Evolutionary conservation across 2,329 filamentous ascomycete species (phyloP).

Genomic region (Trichoderma sp.): DNA sequence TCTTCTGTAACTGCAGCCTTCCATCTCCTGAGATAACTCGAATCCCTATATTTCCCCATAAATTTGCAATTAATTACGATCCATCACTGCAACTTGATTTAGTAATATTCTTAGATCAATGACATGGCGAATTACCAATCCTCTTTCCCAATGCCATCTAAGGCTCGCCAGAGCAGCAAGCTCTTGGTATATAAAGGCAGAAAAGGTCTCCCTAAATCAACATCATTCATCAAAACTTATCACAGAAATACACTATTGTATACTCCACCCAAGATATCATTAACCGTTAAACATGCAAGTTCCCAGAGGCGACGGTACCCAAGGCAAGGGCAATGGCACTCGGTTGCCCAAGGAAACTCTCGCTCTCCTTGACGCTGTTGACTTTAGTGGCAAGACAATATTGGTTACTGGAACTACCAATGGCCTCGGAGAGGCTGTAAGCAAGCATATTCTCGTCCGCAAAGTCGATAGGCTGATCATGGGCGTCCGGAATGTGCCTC

Average conservation of each 20-base stretch:
- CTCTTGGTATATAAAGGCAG: background rate
- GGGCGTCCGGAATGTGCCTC: background rate
- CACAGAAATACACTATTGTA: background rate
- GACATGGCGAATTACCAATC: background rate
- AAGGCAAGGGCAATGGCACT: background rate
- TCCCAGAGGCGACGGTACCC: background rate
- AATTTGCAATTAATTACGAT: no score
- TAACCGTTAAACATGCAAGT: background rate
- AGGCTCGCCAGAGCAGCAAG: fast-evolving
- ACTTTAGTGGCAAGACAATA: background rate
- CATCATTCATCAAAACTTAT: background rate
- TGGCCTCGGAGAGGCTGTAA: background rate
- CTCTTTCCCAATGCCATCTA: background rate
- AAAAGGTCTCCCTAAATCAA: background rate
- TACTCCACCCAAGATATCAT: background rate
- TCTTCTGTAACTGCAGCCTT: background rate
- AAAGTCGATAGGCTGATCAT: slow-evolving; percentile 1
- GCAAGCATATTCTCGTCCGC: background rate
- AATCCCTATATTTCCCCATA: background rate
- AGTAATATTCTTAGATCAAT: background rate
- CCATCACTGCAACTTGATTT: background rate
- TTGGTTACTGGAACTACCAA: background rate
- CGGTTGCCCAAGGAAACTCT: background rate
- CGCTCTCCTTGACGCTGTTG: background rate
- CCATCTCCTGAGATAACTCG: background rate